phyloP scores from a whole-genome alignment of 495 filamentous ascomycete genomes.

The Xylona heveae region DNA sequence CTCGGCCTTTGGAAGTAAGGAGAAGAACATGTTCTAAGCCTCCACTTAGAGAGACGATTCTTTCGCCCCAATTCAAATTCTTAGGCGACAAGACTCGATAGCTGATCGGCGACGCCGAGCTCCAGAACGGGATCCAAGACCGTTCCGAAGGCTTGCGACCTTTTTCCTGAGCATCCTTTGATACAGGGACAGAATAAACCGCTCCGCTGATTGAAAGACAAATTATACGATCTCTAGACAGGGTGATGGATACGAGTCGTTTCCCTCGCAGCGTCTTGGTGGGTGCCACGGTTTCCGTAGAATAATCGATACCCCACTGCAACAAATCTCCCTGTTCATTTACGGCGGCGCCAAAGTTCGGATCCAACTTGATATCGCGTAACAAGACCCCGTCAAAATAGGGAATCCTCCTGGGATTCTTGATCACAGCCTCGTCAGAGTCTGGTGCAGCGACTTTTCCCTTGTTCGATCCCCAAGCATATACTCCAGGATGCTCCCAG shows the following conservation, averaged over 20 bases:
- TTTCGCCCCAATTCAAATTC: conserved; percentile 50
- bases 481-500: conserved; percentile 76
- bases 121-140: conserved; percentile 65
- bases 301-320: conserved; percentile 76
- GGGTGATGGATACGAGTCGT: conserved; percentile 42
- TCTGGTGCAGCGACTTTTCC: conserved; percentile 69
- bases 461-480: conserved; percentile 83
- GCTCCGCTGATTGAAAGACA: conserved; percentile 56
- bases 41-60: conserved; percentile 45
- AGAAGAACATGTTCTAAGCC: conserved; percentile 73
- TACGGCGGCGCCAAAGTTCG: conserved; percentile 71
- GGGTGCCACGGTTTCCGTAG: conserved; percentile 31
- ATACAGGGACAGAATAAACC: conserved; percentile 73
- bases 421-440: conserved; percentile 53
- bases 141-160: conserved; percentile 37
- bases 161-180: conserved; percentile 39
- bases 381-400: conserved; percentile 77
- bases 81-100: conserved; percentile 50
- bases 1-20: conserved; percentile 63
- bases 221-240: conserved; percentile 68
- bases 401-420: conserved; percentile 52
- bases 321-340: conserved; percentile 74
- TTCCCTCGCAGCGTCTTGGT: conserved; percentile 61
- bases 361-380: conserved; percentile 69
- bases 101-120: conserved; percentile 31